Base-by-base conservation (phyloP, 179 eudicot species). In the Nepenthes alata region DNA sequence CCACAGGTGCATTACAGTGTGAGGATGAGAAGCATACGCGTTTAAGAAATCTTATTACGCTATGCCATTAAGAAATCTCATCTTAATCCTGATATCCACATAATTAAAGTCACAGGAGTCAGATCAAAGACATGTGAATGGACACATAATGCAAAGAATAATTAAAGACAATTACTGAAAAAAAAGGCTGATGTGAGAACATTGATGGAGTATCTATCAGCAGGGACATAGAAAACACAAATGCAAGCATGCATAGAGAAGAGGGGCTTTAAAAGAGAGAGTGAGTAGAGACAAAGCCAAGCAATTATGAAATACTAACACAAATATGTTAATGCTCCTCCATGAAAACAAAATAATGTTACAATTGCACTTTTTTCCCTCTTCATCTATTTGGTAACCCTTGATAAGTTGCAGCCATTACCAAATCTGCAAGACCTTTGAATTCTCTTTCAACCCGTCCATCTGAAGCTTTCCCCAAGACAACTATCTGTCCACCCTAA, bases 401-500 rank as follows among this genome's bases (percentile, higher is more conserved):
- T 11, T 14, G 5, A 15, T 11, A 11, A 11, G 37, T 48, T 63
- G 11, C 11, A 37, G 50, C 2, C 55, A 65, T 77, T 76, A 87
- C 95, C 88, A 71, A 37, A 60, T 85, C 61, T 55, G 81, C 87
- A 50, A 88, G 78, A 75, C 55, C 74, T 79, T 85, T 82, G 36
- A 88, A 88, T 70, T 85, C 96, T 67, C 68, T 76, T 62, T 79
- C 78, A 11, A 88, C 83, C 58, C 75, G 79, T 64, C 68, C 75
- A 72, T 74, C 80, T 38, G 91, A 52, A 54, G 87, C 84, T 72
- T 66, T 85, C 57, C 93, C 93, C 47, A 84, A 70, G 54, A 86
- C 59, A 74, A 86, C 69, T 83, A 86, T 74, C 72, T 81, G 89
- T 58, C 89, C 95, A 62, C 95, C 95, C 95, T 86, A 61, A 25